Evolutionary conservation across 257 asterid species (phyloP).

Genomic region (Nicotiana tomentosiformis): DNA sequence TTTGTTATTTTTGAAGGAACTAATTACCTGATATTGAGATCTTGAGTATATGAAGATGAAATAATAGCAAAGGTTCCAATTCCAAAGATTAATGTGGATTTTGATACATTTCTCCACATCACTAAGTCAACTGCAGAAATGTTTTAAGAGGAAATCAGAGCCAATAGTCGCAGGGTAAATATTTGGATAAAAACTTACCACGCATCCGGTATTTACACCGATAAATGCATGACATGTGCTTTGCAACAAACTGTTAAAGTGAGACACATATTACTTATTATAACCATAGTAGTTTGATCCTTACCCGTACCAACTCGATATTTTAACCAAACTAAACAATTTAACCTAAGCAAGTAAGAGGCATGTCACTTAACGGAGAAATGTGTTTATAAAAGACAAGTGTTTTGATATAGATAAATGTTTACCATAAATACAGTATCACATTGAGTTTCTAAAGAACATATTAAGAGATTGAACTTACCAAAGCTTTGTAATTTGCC

Average conservation of each 20-base stretch:
- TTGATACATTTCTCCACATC: conserved; percentile 85
- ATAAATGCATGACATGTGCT: too few species aligned
- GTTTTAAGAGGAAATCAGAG: neutral
- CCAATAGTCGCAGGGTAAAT: neutral
- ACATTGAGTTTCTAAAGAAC: neutral
- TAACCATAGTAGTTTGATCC: too few species aligned
- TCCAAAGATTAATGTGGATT: conserved; percentile 81
- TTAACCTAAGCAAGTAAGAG: neutral
- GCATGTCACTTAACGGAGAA: neutral
- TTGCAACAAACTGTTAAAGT: too few species aligned
- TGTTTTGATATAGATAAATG: neutral
- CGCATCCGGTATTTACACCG: too few species aligned
- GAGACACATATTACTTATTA: too few species aligned
- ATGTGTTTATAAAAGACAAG: neutral
- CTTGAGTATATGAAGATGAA: conserved; percentile 71
- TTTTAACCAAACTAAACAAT: neutral
- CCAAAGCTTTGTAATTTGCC: conserved; percentile 64
- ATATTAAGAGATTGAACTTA: conserved; percentile 24
- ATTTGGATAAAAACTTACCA: too few species aligned
- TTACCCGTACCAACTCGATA: too few species aligned
- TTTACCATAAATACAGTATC: neutral
- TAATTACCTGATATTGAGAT: conserved; percentile 65
- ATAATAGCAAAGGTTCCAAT: conserved; percentile 67
- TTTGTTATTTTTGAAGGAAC: too few species aligned
- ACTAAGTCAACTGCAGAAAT: conserved; percentile 53